These are phyloP conservation scores for Pistacia integerrima DNA, from an alignment of 345 rosid genomes.

Conservation along the genomic window DNA sequence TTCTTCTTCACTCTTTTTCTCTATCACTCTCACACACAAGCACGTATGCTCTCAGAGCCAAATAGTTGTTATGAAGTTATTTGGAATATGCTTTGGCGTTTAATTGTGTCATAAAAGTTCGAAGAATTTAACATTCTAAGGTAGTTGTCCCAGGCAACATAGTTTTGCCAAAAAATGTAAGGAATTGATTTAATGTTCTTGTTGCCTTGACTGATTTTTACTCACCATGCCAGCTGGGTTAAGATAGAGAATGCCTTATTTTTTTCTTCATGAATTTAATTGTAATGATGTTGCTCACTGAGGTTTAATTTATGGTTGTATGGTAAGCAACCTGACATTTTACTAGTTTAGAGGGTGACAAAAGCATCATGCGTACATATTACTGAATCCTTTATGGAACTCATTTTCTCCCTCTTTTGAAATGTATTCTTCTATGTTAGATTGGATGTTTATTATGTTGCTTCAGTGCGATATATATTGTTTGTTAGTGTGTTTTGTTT, in stretches of 20 bases:
- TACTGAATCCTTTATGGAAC: background rate
- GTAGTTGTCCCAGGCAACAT: background rate
- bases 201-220: background rate
- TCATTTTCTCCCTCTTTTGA: background rate
- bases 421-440: background rate
- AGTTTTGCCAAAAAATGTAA: background rate
- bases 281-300: background rate
- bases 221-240: background rate
- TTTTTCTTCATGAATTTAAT: background rate
- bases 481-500: slow-evolving; percentile 15
- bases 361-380: background rate
- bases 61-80: background rate
- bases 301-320: background rate
- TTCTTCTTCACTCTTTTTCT: background rate
- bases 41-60: background rate
- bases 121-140: too few relatives aligned
- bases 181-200: background rate
- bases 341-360: background rate
- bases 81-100: background rate
- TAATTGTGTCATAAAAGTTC: background rate
- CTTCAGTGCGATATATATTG: background rate
- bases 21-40: too few relatives aligned
- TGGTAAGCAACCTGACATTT: background rate
- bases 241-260: background rate
- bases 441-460: background rate